These are phyloP conservation scores for Acanthamoeba healyi DNA, from an alignment of 208 protist genomes.

Conservation along the genomic window DNA sequence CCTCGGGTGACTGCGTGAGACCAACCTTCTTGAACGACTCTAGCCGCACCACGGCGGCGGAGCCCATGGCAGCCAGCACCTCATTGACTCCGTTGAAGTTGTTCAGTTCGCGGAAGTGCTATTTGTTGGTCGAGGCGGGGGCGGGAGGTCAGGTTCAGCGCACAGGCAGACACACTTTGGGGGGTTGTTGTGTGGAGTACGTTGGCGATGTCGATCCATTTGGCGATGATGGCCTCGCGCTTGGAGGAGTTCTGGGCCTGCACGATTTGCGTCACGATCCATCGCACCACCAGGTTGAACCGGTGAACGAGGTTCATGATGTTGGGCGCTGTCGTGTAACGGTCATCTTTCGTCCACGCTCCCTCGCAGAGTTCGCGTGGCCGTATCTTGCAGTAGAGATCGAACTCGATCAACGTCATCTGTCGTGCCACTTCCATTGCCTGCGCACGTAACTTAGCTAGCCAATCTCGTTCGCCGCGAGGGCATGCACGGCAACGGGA, in stretches of 20 bases:
- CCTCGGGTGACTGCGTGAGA: no score
- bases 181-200: background rate
- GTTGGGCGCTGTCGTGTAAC: constrained; percentile 48
- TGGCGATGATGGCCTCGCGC: background rate
- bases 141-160: no score
- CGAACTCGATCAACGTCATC: constrained; percentile 74
- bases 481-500: background rate
- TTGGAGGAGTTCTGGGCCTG: background rate
- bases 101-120: constrained; percentile 64
- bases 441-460: background rate
- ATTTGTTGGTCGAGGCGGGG: background rate
- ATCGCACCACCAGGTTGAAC: constrained; percentile 26
- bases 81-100: constrained; percentile 78
- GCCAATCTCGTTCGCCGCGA: background rate
- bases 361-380: constrained; percentile 27
- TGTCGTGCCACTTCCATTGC: constrained; percentile 58
- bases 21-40: constrained; percentile 56
- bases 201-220: constrained; percentile 66
- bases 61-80: constrained; percentile 53
- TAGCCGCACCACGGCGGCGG: constrained; percentile 42
- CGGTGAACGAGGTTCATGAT: constrained; percentile 27
- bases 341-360: constrained; percentile 25
- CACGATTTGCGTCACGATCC: constrained; percentile 64
- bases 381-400: constrained; percentile 48
- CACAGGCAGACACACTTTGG: no score